Conservation (phyloP, 2,329 filamentous ascomycete genomes). For the Talaromyces sp. region DNA sequence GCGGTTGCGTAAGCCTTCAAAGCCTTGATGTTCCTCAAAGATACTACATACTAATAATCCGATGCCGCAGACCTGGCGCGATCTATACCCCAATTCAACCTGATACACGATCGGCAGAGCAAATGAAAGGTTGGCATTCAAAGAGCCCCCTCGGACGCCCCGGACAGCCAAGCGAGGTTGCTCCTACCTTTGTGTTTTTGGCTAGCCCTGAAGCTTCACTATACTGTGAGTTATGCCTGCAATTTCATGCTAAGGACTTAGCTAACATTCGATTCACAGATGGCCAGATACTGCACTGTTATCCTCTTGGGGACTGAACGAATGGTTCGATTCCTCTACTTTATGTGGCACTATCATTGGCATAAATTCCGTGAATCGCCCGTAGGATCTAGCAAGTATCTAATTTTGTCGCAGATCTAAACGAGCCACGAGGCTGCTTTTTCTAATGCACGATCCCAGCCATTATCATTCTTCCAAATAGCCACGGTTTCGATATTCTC, state of each 20-base stretch:
- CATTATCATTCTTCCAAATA: constrained; percentile 33
- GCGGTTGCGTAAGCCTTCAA: constrained; percentile 33
- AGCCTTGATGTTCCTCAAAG: background rate
- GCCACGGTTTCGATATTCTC: constrained; percentile 35
- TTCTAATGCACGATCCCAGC: constrained; percentile 33
- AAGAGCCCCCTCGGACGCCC: constrained; percentile 29
- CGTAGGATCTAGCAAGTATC: background rate
- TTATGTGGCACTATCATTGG: background rate
- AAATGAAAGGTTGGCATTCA: constrained; percentile 32
- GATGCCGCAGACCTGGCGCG: constrained; percentile 25
- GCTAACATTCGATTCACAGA: constrained; percentile 19
- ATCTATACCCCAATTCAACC: constrained; percentile 34
- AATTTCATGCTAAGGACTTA: background rate
- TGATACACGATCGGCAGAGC: constrained; percentile 30
- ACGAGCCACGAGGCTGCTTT: constrained; percentile 34
- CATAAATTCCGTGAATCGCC: background rate
- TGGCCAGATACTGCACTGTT: constrained; percentile 33
- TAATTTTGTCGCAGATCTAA: constrained; percentile 16
- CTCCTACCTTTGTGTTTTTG: constrained; percentile 37
- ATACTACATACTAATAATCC: background rate
- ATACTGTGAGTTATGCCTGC: constrained; percentile 27
- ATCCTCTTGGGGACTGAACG: constrained; percentile 29
- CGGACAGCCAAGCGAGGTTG: constrained; percentile 36
- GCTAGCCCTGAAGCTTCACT: constrained; percentile 32
- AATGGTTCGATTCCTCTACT: background rate